Base-by-base conservation (phyloP, 805 yeast species). In the Spathaspora arborariae region DNA sequence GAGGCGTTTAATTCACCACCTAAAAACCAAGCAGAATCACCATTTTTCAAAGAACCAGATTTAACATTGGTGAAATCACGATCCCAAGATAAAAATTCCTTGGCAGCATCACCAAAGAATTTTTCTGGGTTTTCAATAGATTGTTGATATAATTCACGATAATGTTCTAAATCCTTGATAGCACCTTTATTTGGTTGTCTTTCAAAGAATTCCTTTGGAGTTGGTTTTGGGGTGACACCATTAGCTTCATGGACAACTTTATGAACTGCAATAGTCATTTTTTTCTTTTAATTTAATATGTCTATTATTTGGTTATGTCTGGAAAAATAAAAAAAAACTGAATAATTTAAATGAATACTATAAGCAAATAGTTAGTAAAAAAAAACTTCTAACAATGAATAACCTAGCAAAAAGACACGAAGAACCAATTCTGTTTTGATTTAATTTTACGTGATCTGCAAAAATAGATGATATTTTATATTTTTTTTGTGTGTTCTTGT, bases 1-100 rank as follows among this genome's bases (percentile, higher is more conserved):
- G 82, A 78, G 15, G 95, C 95, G 59, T 87, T 87, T 60, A 87
- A 70, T 62, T 85, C 81, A 51, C 95, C 95, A 47, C 84, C 85
- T 24, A 85, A 65, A 62, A 87, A 87, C 94, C 94, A 87, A 27
- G 88, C 79, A 18, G 84, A 55, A 54, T 62, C 67, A 46, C 68
- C 72, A 55, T 83, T 68, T 54, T 75, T 78, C 53, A 85, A 78
- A 45, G 85, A 75, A 33, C 94, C 96, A 44, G 69, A 68, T 47
- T 70, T 77, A 57, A 78, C 94, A 49, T 78, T 74, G 56, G 76
- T 74, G 67, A 88, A 91, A 45, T 82, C 89, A 49, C 75, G 80
- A 62, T 84, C 88, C 97, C 97, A 91, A 57, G 78, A 68, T 55
- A 91, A 76, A 47, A 80, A 75, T 59, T 84, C 80, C 48, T 75